Percentiles rank a stretch among this genome's conserved stretches.
These are phyloP conservation scores for Prillingera fragicola DNA, from an alignment of 1,284 basidiomycete genomes.

Conservation along the genomic window DNA sequence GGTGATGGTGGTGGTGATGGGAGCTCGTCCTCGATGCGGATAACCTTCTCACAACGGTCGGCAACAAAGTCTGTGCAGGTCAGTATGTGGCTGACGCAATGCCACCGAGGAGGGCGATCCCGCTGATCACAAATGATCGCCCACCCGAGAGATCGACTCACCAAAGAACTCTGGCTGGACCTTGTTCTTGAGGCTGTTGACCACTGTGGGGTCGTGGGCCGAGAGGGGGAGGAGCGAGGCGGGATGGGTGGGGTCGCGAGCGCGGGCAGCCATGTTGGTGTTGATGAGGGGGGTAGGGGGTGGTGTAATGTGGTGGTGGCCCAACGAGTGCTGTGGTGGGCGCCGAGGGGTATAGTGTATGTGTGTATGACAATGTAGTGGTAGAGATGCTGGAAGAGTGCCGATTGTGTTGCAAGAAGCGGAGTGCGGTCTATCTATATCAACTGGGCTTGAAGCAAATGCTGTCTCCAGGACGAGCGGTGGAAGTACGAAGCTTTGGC, in stretches of 20 bases:
- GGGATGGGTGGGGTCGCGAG: conserved; percentile 40
- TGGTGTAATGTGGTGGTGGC: neutral
- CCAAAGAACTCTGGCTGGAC: conserved; percentile 60
- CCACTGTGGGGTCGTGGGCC: conserved; percentile 63
- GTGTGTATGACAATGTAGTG: neutral
- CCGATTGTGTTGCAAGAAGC: neutral
- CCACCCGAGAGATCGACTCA: too few relatives aligned
- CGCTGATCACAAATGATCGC: too few relatives aligned
- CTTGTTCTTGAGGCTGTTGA: conserved; percentile 38
- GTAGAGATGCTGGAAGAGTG: neutral
- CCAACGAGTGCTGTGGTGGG: neutral
- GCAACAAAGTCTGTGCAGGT: conserved; percentile 23
- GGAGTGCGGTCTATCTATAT: neutral
- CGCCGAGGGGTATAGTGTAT: neutral
- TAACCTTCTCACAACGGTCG: conserved; percentile 36
- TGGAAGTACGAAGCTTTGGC: too few relatives aligned
- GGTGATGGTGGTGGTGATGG: conserved; percentile 16
- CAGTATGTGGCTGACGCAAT: too few relatives aligned
- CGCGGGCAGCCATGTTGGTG: neutral
- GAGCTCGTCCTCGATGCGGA: conserved; percentile 34
- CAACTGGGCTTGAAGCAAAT: conserved; percentile 4
- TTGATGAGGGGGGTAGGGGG: neutral
- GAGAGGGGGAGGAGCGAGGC: conserved; percentile 64
- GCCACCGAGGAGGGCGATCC: too few relatives aligned
- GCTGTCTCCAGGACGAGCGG: too few relatives aligned